These are phyloP conservation scores for Cryphonectria nitschkei DNA, from an alignment of 2,329 filamentous ascomycete species.

Conservation along the genomic window DNA sequence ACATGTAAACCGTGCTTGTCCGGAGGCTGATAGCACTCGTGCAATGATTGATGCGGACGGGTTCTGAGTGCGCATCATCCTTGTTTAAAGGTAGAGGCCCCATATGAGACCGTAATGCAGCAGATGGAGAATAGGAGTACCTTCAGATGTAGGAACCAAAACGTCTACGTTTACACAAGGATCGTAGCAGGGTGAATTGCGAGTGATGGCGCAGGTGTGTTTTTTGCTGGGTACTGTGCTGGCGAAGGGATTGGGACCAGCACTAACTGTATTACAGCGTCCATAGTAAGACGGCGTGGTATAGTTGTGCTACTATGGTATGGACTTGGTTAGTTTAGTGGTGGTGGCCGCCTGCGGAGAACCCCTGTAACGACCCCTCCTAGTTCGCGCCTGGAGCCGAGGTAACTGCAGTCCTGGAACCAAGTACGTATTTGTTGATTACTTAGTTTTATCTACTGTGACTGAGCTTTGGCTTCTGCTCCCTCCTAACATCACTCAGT, in stretches of 20 bases:
- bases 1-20: too few relatives aligned
- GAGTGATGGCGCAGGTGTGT: neutral
- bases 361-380: conserved; percentile 4
- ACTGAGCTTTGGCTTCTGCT: neutral
- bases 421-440: neutral
- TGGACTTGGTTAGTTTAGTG: neutral
- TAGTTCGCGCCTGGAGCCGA: neutral
- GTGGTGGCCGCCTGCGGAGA: neutral
- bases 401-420: neutral
- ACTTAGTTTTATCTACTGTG: neutral
- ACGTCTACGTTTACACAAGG: neutral
- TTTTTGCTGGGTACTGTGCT: too few relatives aligned
- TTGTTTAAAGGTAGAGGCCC: neutral
- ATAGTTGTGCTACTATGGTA: too few relatives aligned
- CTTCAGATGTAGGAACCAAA: neutral
- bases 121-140: neutral
- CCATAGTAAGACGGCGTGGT: too few relatives aligned
- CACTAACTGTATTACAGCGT: too few relatives aligned
- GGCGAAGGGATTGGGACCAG: too few relatives aligned
- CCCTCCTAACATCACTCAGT: neutral
- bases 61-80: neutral
- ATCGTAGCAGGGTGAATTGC: neutral
- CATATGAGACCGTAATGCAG: conserved; percentile 3
- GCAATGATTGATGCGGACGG: neutral
- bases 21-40: neutral